Evolutionary conservation across 2,329 filamentous ascomycete genomes (phyloP), one percentile per base, ranked within the genome.

Genomic region (Phaeosphaeria sp.): DNA sequence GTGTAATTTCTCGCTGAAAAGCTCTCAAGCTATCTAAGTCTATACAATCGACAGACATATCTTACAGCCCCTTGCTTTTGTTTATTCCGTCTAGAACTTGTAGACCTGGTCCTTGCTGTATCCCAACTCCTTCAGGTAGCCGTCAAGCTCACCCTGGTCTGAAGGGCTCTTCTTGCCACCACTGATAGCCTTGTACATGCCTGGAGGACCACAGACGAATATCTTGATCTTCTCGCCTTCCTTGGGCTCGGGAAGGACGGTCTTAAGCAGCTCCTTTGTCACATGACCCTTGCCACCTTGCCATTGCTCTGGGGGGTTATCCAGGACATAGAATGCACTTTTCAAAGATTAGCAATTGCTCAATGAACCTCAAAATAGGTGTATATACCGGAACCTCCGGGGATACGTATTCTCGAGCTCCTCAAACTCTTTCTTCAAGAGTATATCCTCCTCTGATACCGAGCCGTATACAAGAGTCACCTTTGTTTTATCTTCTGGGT

Each of bases 401-500:
- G 95, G 95, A 83, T 93, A 96, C 50, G 90, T 93, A 84, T 97
- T 97, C 84, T 98, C 95, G 56, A 99, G 86, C 61, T 93, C 82
- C 57, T 90, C 84, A 54, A 94, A 87, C 82, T 99, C 92, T 71
- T 87, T 85, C 85, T 92, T 94, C 71, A 99, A 82, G 50, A 99
- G 84, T 61, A 99, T 97, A 74, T 99, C 95, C 65, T 94, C 87
- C 82, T 98, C 82, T 83, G 59, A 97, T 81, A 82, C 98, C 99
- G n/a, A n/a, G 67, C 92, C 95, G 74, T 94, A 97, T 39, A 99
- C 86, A 30, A 99, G 88, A 6, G 94, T 98, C 43, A 99, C 93
- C 84, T 97, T 96, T 71, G 95, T 99, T 87, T 95, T 93, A 83
- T 99, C 95, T 44, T 91, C 87, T 59, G 94, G 92, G 86, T 97